Base-by-base conservation (phyloP, 306 rosid genomes). In the Dryas alaskensis region DNA sequence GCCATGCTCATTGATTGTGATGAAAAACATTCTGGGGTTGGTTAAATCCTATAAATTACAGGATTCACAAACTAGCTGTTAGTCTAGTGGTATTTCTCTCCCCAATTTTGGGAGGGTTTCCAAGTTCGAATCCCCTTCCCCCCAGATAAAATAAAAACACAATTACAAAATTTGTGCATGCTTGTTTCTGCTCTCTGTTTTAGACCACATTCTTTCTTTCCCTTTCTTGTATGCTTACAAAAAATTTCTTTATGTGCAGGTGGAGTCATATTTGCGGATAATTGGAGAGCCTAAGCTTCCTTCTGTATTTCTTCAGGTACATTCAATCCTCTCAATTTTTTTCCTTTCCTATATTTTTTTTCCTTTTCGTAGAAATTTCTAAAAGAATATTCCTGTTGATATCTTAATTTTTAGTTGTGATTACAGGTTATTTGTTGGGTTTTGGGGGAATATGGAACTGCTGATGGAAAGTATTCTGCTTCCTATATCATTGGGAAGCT, bases 391-490 rank as follows among this genome's bases (percentile, higher is more conserved):
- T 46, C 43, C 10, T 70, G 76, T 68, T 44, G 48, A 52, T 59
- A 60, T 86, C 69, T 39, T 69, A 80, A 81, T 52, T 45, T 58
- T 66, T 62, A 61, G 67, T 79, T 66, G 67, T 85, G 82, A 80
- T 89, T 79, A 69, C 88, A 94, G 98, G 96, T 94, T 79, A 94
- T 94, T 72, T 94, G 98, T 77, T 94, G 98, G 98, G 97, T 94
- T 84, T 73, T 94, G 67, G 98, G 98, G 73, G 98, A 94, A 80
- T 94, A 91, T 79, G 98, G 97, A 80, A 89, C 92, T 55, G 88
- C 95, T 49, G 97, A 88, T 86, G 96, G 98, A 76, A 87, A 86
- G 85, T 80, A 90, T 79, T 77, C 93, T 76, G 85, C 95, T 69
- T 85, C 96, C 4, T 92, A 92, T 76, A 88, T 95, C 69, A 78